Conservation (phyloP, 768 basidiomycete genomes). For the Exidia glandulosa region DNA sequence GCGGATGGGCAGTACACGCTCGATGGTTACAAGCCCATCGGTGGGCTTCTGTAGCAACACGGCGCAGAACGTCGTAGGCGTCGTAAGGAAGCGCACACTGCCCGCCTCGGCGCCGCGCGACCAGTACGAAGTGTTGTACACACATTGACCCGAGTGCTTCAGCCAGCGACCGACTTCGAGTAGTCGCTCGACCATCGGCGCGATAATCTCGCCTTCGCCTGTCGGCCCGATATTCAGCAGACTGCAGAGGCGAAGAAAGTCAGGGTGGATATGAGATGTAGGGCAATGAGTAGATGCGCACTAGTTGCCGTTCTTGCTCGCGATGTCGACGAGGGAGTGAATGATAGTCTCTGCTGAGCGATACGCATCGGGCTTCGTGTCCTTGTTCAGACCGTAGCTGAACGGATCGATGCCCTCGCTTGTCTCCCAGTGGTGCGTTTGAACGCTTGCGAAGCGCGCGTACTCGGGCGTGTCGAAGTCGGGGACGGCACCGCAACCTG, state of each 20-base stretch:
- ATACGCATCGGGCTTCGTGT: conserved; percentile 27
- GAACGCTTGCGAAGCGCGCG: conserved; percentile 33
- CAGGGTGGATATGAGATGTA: not conserved
- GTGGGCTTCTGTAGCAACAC: conserved; percentile 30
- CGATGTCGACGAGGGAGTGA: conserved; percentile 43
- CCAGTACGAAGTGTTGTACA: conserved; percentile 45
- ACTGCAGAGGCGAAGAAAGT: conserved; percentile 14
- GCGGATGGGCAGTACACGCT: conserved; percentile 31
- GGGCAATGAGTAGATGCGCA: conserved; percentile 14
- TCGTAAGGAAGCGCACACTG: conserved; percentile 36
- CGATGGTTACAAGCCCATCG: conserved; percentile 24
- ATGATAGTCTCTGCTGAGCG: conserved; percentile 40
- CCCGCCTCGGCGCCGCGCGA: conserved; percentile 33
- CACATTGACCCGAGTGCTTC: conserved; percentile 35
- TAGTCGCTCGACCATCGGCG: conserved; percentile 35
- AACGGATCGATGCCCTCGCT: conserved; percentile 42
- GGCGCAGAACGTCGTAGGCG: conserved; percentile 40
- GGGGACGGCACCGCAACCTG: conserved; percentile 38
- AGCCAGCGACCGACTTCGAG: conserved; percentile 44
- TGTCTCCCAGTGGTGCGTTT: conserved; percentile 43
- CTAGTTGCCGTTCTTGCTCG: conserved; percentile 55
- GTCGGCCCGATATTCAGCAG: conserved; percentile 44
- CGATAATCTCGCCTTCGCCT: conserved; percentile 42
- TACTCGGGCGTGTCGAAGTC: conserved; percentile 52
- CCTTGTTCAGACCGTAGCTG: conserved; percentile 31